phyloP scores from a whole-genome alignment of 306 rosid species.

The Rubus idaeus region DNA sequence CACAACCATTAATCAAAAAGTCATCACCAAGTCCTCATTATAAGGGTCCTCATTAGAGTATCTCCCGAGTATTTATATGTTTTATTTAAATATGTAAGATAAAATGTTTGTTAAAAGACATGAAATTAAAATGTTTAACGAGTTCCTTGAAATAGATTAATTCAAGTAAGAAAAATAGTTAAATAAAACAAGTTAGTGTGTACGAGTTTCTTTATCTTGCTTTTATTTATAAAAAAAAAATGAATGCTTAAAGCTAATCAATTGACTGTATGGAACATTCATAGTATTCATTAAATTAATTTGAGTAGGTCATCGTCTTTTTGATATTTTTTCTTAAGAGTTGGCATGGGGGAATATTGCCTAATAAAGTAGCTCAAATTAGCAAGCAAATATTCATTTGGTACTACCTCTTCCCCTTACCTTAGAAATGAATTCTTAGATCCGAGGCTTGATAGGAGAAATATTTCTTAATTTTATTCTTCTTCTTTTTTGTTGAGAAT shows the following conservation, averaged over 20 bases:
- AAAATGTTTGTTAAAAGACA: too few relatives aligned
- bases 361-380: background rate
- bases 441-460: background rate
- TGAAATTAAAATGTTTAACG: background rate
- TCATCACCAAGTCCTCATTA: too few relatives aligned
- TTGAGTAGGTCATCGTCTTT: background rate
- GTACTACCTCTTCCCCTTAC: background rate
- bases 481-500: too few relatives aligned
- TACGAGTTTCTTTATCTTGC: background rate
- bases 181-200: background rate
- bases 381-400: slow-evolving; percentile 1
- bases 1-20: too few relatives aligned
- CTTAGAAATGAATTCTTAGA: background rate
- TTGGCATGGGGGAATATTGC: background rate
- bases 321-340: background rate
- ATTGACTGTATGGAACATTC: background rate
- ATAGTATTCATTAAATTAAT: background rate
- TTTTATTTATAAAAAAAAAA: too few relatives aligned
- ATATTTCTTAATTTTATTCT: background rate
- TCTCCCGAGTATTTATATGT: too few relatives aligned
- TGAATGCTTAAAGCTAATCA: background rate
- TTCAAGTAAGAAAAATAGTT: background rate
- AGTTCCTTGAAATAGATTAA: background rate
- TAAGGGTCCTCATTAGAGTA: too few relatives aligned
- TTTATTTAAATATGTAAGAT: too few relatives aligned